phyloP scores from a whole-genome alignment of 2,329 filamentous ascomycete genomes.

The Mollisia scopiformis region DNA sequence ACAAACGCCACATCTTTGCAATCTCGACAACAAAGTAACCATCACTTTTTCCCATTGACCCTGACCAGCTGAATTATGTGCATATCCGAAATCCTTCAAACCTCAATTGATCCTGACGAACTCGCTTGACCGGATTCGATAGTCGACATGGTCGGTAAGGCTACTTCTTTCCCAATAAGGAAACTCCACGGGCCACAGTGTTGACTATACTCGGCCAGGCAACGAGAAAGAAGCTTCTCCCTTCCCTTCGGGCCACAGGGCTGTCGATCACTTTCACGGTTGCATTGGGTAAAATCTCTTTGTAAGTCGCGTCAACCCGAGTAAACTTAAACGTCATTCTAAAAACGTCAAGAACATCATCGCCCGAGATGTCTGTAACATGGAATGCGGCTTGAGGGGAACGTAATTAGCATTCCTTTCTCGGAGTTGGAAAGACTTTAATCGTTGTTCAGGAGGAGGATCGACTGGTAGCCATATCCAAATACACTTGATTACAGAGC shows the following conservation, averaged over 20 bases:
- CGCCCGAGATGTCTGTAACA: constrained; percentile 30
- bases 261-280: neutral
- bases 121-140: neutral
- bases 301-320: neutral
- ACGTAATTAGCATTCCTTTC: constrained; percentile 43
- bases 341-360: neutral
- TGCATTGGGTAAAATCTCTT: neutral
- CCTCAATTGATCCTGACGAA: neutral
- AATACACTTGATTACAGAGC: constrained; percentile 43
- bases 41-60: neutral
- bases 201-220: neutral
- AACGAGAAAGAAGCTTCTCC: neutral
- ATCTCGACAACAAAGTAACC: neutral
- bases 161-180: neutral
- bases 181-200: neutral
- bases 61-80: neutral
- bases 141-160: neutral
- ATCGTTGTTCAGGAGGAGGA: constrained; percentile 43
- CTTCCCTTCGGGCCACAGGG: neutral
- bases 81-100: neutral
- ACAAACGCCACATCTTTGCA: neutral
- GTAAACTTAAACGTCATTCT: neutral
- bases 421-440: constrained; percentile 40
- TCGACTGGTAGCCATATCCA: constrained; percentile 46
- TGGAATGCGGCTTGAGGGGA: constrained; percentile 47